Percentiles rank a stretch among this genome's conserved stretches.
These are phyloP conservation scores for Aspergillus tubingensis DNA, from an alignment of 2,329 filamentous ascomycete genomes.

Conservation along the genomic window DNA sequence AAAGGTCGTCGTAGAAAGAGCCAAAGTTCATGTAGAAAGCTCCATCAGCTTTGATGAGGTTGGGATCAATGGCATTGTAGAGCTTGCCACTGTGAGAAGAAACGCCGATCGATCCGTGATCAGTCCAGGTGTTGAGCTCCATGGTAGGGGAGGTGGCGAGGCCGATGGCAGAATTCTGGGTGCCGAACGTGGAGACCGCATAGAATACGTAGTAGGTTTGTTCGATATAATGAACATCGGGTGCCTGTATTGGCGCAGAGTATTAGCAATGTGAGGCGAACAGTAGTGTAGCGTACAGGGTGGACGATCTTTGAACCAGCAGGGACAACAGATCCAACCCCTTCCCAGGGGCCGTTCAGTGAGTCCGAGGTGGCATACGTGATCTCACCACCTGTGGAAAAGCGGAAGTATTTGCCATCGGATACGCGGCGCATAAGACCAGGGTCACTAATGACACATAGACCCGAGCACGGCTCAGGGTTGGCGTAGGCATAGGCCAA, in stretches of 20 bases:
- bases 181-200: slow-evolving; percentile 62
- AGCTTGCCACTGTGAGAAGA: slow-evolving; percentile 44
- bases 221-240: slow-evolving; percentile 61
- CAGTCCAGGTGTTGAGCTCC: slow-evolving; percentile 36
- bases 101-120: slow-evolving; percentile 36
- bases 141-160: slow-evolving; percentile 53
- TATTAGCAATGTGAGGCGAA: neutral
- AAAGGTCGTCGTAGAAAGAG: slow-evolving; percentile 68
- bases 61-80: slow-evolving; percentile 65
- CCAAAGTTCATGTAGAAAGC: slow-evolving; percentile 62
- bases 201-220: slow-evolving; percentile 67
- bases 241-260: slow-evolving; percentile 52
- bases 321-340: slow-evolving; percentile 50
- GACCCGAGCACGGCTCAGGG: slow-evolving; percentile 34
- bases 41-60: slow-evolving; percentile 48
- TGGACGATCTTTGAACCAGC: slow-evolving; percentile 44
- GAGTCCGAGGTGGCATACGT: slow-evolving; percentile 50
- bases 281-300: neutral
- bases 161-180: slow-evolving; percentile 64
- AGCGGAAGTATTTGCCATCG: slow-evolving; percentile 57
- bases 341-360: slow-evolving; percentile 54
- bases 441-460: slow-evolving; percentile 50
- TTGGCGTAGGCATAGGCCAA: slow-evolving; percentile 31
- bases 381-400: slow-evolving; percentile 55
- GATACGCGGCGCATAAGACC: slow-evolving; percentile 48